A percentile compares a stretch with the other conserved stretches of the same genome.
phyloP scores from a whole-genome alignment of 2,329 filamentous ascomycete species.

The Coleophoma crateriformis region DNA sequence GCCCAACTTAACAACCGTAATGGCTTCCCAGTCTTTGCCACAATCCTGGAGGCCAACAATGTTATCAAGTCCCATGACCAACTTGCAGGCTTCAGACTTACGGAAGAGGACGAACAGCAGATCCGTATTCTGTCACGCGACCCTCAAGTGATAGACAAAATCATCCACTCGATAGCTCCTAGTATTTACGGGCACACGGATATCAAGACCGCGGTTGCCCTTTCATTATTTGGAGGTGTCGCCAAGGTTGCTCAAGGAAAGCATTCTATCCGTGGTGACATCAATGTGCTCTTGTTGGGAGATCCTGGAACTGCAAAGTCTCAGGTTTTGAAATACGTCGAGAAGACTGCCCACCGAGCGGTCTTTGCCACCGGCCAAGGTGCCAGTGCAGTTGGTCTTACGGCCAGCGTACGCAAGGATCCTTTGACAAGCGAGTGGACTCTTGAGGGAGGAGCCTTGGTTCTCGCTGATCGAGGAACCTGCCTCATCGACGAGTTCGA shows the following conservation, averaged over 20 bases:
- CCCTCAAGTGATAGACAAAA: slow-evolving; percentile 86
- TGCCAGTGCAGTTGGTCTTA: slow-evolving; percentile 94
- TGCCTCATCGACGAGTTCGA: slow-evolving; percentile 99
- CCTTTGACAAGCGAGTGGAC: slow-evolving; percentile 97
- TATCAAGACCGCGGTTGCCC: slow-evolving; percentile 92
- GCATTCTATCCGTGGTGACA: slow-evolving; percentile 90
- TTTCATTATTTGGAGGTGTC: slow-evolving; percentile 92
- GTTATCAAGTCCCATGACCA: slow-evolving; percentile 96
- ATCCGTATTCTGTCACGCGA: slow-evolving; percentile 87
- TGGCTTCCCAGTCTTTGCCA: slow-evolving; percentile 96
- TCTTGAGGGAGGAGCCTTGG: slow-evolving; percentile 88
- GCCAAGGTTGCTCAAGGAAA: slow-evolving; percentile 85
- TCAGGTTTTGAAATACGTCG: slow-evolving; percentile 93
- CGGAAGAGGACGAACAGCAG: slow-evolving; percentile 87
- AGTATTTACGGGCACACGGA: slow-evolving; percentile 97
- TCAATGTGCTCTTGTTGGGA: slow-evolving; percentile 93
- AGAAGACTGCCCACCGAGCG: slow-evolving; percentile 93
- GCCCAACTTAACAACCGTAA: slow-evolving; percentile 98
- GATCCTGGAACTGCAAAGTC: slow-evolving; percentile 98
- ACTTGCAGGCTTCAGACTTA: slow-evolving; percentile 91
- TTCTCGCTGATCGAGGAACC: slow-evolving; percentile 89
- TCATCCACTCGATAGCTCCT: slow-evolving; percentile 88
- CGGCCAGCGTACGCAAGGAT: slow-evolving; percentile 90
- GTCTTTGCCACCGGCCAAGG: slow-evolving; percentile 98
- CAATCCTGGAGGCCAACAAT: slow-evolving; percentile 95